A percentile compares a stretch with the other conserved stretches of the same genome.
phyloP scores from a whole-genome alignment of 208 protist species.

The Trypanosomatidae sp. region DNA sequence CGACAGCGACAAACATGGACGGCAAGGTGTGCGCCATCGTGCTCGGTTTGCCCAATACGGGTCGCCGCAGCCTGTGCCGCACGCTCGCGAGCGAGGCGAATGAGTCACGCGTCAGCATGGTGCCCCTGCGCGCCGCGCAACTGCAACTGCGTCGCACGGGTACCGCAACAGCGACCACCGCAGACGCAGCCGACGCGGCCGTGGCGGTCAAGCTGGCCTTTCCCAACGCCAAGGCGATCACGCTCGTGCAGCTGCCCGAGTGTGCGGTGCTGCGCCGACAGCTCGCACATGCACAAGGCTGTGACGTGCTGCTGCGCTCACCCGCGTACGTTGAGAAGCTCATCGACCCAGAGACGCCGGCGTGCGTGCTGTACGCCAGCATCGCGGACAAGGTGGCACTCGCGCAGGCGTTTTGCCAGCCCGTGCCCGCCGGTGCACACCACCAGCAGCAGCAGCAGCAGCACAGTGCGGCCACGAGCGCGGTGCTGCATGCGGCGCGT shows the following conservation, averaged over 20 bases:
- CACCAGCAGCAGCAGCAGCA: background rate
- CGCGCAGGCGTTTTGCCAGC: conserved; percentile 68
- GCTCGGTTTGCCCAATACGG: conserved; percentile 71
- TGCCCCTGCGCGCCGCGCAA: conserved; percentile 58
- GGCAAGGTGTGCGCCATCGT: conserved; percentile 72
- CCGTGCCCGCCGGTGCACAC: conserved; percentile 2
- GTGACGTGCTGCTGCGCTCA: conserved; percentile 66
- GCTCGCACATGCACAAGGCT: conserved; percentile 24
- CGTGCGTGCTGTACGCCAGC: conserved; percentile 43
- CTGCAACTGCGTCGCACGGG: conserved; percentile 44
- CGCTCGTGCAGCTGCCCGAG: conserved; percentile 63
- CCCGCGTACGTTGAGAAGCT: conserved; percentile 44
- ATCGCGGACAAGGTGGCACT: conserved; percentile 47
- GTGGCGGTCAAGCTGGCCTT: conserved; percentile 52
- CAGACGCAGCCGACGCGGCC: conserved; percentile 13
- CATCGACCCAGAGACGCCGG: conserved; percentile 54
- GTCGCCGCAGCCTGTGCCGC: conserved; percentile 46
- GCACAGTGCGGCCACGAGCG: background rate
- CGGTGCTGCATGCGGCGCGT: conserved; percentile 12
- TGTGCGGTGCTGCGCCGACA: conserved; percentile 35
- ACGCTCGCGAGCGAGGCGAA: conserved; percentile 23
- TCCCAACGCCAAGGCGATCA: conserved; percentile 70
- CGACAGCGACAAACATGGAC: conserved; percentile 47
- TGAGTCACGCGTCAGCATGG: conserved; percentile 41
- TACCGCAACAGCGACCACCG: background rate